phyloP scores from a whole-genome alignment of 1,284 basidiomycete species.

The Ustilago lituana region DNA sequence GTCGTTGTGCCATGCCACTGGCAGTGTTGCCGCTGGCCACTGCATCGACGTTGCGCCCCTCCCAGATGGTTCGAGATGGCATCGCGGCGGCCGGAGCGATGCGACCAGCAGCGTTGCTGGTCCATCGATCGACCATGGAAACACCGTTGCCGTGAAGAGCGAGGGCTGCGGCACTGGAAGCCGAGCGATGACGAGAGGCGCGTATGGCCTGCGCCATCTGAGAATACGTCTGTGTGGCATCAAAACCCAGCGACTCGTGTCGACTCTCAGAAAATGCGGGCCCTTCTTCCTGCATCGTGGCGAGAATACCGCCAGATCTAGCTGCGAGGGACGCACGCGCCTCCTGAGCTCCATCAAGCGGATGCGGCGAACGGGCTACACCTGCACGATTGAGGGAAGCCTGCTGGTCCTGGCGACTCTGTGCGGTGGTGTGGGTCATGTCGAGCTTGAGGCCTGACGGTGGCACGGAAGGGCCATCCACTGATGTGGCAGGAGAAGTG shows the following conservation, averaged over 20 bases:
- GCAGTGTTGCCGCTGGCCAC: not conserved
- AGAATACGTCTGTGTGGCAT: slow-evolving; percentile 11
- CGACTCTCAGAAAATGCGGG: slow-evolving; percentile 9
- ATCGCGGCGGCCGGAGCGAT: slow-evolving; percentile 14
- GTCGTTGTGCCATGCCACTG: slow-evolving; percentile 19
- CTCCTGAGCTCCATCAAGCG: slow-evolving; percentile 28
- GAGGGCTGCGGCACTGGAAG: slow-evolving; percentile 55
- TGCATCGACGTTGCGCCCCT: slow-evolving; percentile 14
- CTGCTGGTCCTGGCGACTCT: slow-evolving; percentile 30
- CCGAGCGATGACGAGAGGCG: slow-evolving; percentile 44
- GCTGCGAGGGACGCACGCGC: slow-evolving; percentile 21
- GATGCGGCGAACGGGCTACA: slow-evolving; percentile 38
- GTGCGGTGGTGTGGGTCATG: slow-evolving; percentile 9
- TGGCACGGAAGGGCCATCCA: slow-evolving; percentile 21
- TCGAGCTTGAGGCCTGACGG: slow-evolving; percentile 32
- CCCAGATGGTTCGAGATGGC: slow-evolving; percentile 32
- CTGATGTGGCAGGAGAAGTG: slow-evolving; percentile 37
- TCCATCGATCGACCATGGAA: slow-evolving; percentile 31
- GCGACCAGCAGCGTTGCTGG: slow-evolving; percentile 30
- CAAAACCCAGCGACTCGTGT: slow-evolving; percentile 27
- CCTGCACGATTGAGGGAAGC: slow-evolving; percentile 31
- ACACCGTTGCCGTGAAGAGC: slow-evolving; percentile 34
- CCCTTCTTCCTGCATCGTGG: slow-evolving; percentile 48
- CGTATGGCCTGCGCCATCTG: slow-evolving; percentile 33
- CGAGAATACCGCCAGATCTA: slow-evolving; percentile 28